Conservation (phyloP, 148 eudicot genomes). For the Mesembryanthemum crystallinum region DNA sequence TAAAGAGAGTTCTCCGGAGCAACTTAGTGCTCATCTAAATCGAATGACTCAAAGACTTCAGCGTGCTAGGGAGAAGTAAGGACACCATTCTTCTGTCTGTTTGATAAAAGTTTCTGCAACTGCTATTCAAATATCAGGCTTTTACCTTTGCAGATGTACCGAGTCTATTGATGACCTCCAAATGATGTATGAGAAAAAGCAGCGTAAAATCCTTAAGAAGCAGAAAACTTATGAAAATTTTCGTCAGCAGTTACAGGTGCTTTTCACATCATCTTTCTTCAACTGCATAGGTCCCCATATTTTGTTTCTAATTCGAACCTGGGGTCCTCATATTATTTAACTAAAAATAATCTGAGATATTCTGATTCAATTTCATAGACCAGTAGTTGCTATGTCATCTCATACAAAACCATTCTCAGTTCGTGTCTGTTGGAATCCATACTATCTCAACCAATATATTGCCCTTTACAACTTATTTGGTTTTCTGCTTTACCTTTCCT, state of each 20-base stretch:
- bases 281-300: background rate
- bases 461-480: too few species aligned
- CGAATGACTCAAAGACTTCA: constrained; percentile 60
- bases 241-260: constrained; percentile 68
- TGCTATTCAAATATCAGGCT: constrained; percentile 13
- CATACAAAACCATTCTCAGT: background rate
- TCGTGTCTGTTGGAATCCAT: background rate
- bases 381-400: background rate
- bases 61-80: constrained; percentile 69
- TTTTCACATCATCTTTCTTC: constrained; percentile 13
- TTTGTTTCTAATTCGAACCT: background rate
- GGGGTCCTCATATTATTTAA: too few species aligned
- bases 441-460: background rate
- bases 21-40: constrained; percentile 67
- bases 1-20: constrained; percentile 61
- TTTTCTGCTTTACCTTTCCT: too few species aligned
- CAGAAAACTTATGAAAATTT: constrained; percentile 67
- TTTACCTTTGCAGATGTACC: constrained; percentile 48
- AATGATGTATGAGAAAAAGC: constrained; percentile 66
- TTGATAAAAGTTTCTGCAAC: constrained; percentile 2
- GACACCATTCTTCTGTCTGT: constrained; percentile 9
- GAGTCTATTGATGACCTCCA: constrained; percentile 86
- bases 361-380: too few species aligned
- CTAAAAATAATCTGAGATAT: too few species aligned
- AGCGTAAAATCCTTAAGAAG: constrained; percentile 65